Percentiles rank a stretch among this genome's conserved stretches.
phyloP scores from a whole-genome alignment of 2,329 filamentous ascomycete genomes.

The Volutella citrinella region DNA sequence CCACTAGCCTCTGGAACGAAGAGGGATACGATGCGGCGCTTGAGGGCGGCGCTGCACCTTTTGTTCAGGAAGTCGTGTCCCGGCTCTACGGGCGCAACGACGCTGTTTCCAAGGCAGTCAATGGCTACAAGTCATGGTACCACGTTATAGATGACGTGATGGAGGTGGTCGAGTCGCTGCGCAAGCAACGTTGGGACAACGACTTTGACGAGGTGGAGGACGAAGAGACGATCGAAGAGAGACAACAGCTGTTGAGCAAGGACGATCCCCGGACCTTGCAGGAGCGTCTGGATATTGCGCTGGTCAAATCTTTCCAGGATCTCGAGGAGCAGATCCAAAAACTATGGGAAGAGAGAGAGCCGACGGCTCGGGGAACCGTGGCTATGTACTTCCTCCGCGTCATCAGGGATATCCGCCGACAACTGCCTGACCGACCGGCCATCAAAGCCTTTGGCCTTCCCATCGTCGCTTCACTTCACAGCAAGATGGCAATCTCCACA shows the following conservation, averaged over 20 bases:
- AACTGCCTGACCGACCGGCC: conserved; percentile 53
- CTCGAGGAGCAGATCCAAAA: conserved; percentile 54
- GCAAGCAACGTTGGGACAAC: conserved; percentile 70
- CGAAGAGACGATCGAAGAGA: conserved; percentile 64
- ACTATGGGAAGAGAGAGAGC: conserved; percentile 47
- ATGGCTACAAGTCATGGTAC: conserved; percentile 70
- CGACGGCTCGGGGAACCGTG: conserved; percentile 45
- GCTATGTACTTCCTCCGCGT: conserved; percentile 70
- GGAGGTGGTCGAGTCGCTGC: conserved; percentile 61
- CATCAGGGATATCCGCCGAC: conserved; percentile 68
- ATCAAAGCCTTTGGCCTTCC: conserved; percentile 56
- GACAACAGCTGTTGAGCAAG: conserved; percentile 65
- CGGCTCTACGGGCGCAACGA: conserved; percentile 71
- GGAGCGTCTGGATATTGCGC: conserved; percentile 53
- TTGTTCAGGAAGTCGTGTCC: conserved; percentile 67
- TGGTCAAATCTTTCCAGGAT: conserved; percentile 54
- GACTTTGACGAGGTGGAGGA: conserved; percentile 72
- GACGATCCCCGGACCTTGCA: conserved; percentile 67
- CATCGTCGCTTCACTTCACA: conserved; percentile 63
- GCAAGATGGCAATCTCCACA: conserved; percentile 54
- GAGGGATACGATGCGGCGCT: conserved; percentile 64
- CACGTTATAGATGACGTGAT: conserved; percentile 67
- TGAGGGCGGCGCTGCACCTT: conserved; percentile 59
- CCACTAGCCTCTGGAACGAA: conserved; percentile 64
- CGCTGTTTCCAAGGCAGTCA: conserved; percentile 58